phyloP scores from a whole-genome alignment of 257 asterid species.

The Jaltomata sinuosa region DNA sequence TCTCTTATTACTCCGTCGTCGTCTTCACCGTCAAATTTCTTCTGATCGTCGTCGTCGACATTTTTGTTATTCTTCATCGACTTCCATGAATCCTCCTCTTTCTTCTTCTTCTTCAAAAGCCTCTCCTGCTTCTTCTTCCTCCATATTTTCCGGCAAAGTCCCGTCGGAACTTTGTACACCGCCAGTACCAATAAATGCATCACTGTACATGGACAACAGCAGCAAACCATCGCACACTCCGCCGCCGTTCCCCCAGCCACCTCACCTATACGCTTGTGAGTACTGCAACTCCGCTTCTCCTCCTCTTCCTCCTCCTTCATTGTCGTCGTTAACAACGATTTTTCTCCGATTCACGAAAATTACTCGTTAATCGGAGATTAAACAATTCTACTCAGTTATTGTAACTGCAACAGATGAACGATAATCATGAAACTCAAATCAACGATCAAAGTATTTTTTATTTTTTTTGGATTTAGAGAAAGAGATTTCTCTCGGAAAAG shows the following conservation, averaged over 20 bases:
- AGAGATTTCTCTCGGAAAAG: background rate
- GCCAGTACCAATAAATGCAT: slow-evolving; percentile 49
- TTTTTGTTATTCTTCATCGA: background rate
- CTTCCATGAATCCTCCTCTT: background rate
- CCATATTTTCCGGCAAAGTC: slow-evolving; percentile 57
- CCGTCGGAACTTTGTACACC: slow-evolving; percentile 61
- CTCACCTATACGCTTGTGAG: slow-evolving; percentile 40
- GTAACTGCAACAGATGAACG: background rate
- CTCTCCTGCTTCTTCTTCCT: slow-evolving; percentile 29
- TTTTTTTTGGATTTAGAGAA: background rate
- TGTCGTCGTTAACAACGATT: slow-evolving; percentile 1
- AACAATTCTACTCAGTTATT: background rate
- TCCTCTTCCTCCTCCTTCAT: background rate
- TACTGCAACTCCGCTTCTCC: slow-evolving; percentile 5
- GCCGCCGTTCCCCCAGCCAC: slow-evolving; percentile 79
- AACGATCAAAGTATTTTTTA: background rate
- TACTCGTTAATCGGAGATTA: background rate
- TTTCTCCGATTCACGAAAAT: slow-evolving; percentile 7
- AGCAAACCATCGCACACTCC: slow-evolving; percentile 77
- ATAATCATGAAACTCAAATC: background rate
- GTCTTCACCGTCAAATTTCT: slow-evolving; percentile 6
- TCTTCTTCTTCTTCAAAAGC: slow-evolving; percentile 20
- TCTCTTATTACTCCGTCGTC: slow-evolving; percentile 15
- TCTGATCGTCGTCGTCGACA: background rate
- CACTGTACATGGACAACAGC: slow-evolving; percentile 72